Evolutionary conservation across 176 grass and related monocot genomes (phyloP), one percentile per base, ranked within the genome.

Genomic region (Aegilops tauschii): DNA sequence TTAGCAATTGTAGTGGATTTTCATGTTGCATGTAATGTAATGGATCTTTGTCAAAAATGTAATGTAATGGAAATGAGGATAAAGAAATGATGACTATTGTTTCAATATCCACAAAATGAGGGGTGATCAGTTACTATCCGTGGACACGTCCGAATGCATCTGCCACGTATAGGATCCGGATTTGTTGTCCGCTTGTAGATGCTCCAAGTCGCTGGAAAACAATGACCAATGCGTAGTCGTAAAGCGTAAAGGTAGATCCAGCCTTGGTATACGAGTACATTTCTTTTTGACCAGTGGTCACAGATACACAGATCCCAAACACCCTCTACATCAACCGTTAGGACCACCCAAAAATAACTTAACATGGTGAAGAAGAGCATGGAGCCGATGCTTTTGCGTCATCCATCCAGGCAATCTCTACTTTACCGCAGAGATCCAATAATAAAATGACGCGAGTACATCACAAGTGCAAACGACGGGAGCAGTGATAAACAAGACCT

Each of bases 271-370:
- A 75, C 79, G 61, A 76, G 79, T 76, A 58, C 16, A 76, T 56
- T 82, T 56, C 61, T 42, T 87, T 87, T 87, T 87, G 42, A 82
- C 79, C 44, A 14, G 27, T 21, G 58, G 42, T 32, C 29, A 65
- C 77, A 18, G 13, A 50, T 47, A 23, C 35, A 65, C 58, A 52
- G 39, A 73, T 73, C 78, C 58, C 37, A 13, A 47, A n/a, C 44
- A 68, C 65, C 8, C 5, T 68, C n/a, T 28, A 35, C 59, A 75
- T 80, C 40, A 35, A 56, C 14, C 2, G 21, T 71, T 21, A 50
- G 30, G 30, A 11, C 56, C 77, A 73, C 52, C 68, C 50, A 18
- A 54, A 21, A 61, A 28, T 3, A 30, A 10, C 23, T 17, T 52
- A 18, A 62, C 23, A 44, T 12, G 36, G 8, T 35, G 25, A 80